Conservation (phyloP, 225 moss, liverwort and hornwort species). For the Polytrichum commune region DNA sequence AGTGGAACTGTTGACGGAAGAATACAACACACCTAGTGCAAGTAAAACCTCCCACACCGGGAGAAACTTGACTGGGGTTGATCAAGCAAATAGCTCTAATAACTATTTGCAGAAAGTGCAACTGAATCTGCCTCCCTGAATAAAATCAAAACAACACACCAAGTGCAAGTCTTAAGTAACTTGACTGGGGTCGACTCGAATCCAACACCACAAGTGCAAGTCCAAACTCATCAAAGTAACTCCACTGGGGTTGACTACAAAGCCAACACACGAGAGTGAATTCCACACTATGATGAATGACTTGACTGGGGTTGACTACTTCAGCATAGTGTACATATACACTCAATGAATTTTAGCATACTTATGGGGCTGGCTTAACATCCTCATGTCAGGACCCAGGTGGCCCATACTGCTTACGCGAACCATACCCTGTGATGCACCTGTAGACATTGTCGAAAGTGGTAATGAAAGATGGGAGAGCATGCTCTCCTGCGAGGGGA, state of each 20-base stretch:
- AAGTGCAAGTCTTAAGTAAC: constrained; percentile 9
- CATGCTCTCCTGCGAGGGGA: constrained; percentile 39
- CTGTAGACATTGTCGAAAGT: constrained; percentile 46
- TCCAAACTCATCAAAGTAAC: constrained; percentile 7
- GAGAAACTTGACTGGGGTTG: constrained; percentile 41
- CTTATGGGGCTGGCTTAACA: constrained; percentile 49
- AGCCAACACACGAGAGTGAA: constrained; percentile 44
- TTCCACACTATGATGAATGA: constrained; percentile 13
- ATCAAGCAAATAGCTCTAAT: constrained; percentile 28
- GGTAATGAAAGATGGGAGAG: constrained; percentile 47
- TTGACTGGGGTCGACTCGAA: constrained; percentile 20
- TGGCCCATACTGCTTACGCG: constrained; percentile 62
- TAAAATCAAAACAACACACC: constrained; percentile 20
- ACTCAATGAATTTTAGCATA: constrained; percentile 59
- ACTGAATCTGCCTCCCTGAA: constrained; percentile 2
- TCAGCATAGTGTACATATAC: constrained; percentile 34
- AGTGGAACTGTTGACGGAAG: constrained; percentile 8
- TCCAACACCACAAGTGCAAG: constrained; percentile 20
- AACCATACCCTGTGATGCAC: constrained; percentile 29
- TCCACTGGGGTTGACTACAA: constrained; percentile 40
- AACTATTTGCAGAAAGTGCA: constrained; percentile 6
- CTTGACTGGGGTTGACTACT: constrained; percentile 49
- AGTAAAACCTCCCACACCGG: neutral
- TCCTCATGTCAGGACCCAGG: constrained; percentile 47
- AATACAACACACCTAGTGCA: constrained; percentile 48